A percentile compares a stretch with the other conserved stretches of the same genome.
These are phyloP conservation scores for Solanum chmielewskii DNA, from an alignment of 257 asterid genomes.

Conservation along the genomic window DNA sequence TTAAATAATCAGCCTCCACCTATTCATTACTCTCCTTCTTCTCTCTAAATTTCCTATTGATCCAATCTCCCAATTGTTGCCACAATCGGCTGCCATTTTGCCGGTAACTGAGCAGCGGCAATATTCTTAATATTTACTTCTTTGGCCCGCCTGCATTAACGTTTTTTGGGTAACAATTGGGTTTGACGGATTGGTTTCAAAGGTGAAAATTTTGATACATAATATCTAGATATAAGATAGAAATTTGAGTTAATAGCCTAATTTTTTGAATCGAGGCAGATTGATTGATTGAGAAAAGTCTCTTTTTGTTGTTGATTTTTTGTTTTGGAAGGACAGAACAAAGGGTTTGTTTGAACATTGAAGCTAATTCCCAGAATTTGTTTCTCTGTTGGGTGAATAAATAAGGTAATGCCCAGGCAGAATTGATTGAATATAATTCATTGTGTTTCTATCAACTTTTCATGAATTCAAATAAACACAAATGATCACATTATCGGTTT, in stretches of 20 bases:
- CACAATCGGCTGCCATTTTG: background rate
- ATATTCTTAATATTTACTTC: background rate
- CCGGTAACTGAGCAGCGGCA: background rate
- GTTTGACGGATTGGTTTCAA: background rate
- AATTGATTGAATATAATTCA: background rate
- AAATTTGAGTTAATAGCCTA: background rate
- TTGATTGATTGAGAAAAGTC: background rate
- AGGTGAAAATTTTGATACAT: background rate
- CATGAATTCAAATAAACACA: background rate
- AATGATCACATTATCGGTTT: background rate
- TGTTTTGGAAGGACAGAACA: background rate
- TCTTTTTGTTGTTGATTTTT: background rate
- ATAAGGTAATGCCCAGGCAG: background rate
- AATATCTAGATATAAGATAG: background rate
- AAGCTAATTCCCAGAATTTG: background rate
- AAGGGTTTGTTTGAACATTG: background rate
- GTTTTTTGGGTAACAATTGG: conserved; percentile 2
- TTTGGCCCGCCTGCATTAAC: background rate
- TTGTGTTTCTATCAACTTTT: background rate
- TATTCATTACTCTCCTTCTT: background rate
- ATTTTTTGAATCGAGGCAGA: background rate
- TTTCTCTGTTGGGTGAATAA: background rate
- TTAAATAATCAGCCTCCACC: background rate
- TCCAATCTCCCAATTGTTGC: conserved; percentile 30
- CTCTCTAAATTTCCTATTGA: background rate